Evolutionary conservation across 2,329 filamentous ascomycete species (phyloP).

Genomic region (Paecilomyces fulvus): DNA sequence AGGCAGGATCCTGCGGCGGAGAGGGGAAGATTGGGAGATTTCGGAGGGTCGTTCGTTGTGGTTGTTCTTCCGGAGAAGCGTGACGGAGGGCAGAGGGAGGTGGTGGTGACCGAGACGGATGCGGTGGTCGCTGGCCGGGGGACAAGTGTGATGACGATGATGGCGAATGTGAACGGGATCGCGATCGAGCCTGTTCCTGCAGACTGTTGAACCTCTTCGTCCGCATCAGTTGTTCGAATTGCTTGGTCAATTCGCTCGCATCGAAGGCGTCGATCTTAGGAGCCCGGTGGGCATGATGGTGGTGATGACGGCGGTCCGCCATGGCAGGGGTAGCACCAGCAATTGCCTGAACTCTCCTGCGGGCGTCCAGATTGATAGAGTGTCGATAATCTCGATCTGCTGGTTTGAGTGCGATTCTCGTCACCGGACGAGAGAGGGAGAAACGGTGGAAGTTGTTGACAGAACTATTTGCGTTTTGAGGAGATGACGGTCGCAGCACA

Average conservation of each 20-base stretch:
- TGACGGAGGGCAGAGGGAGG: slow-evolving; percentile 18
- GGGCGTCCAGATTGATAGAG: slow-evolving; percentile 15
- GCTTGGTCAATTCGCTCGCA: slow-evolving; percentile 69
- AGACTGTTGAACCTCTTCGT: slow-evolving; percentile 82
- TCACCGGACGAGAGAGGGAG: slow-evolving; percentile 2
- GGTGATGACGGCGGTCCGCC: slow-evolving; percentile 23
- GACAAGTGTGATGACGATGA: slow-evolving; percentile 18
- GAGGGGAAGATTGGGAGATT: slow-evolving; percentile 65
- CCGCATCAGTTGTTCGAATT: slow-evolving; percentile 80
- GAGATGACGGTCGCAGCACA: slow-evolving; percentile 13
- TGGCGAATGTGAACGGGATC: slow-evolving; percentile 51
- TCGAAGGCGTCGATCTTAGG: slow-evolving; percentile 46
- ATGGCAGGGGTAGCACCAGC: slow-evolving; percentile 22
- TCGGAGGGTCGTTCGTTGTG: slow-evolving; percentile 41
- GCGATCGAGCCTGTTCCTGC: slow-evolving; percentile 52
- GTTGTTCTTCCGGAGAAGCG: slow-evolving; percentile 25
- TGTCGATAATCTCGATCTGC: slow-evolving; percentile 1
- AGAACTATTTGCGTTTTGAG: slow-evolving; percentile 4
- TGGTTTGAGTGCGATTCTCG: background rate
- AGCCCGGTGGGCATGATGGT: slow-evolving; percentile 22
- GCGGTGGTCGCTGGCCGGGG: slow-evolving; percentile 19
- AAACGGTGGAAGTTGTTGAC: slow-evolving; percentile 2
- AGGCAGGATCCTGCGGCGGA: slow-evolving; percentile 62
- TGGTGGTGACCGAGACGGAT: slow-evolving; percentile 27
- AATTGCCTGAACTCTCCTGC: background rate